Base-by-base conservation (phyloP, 305 asterid species). In the Salvia sclarea region DNA sequence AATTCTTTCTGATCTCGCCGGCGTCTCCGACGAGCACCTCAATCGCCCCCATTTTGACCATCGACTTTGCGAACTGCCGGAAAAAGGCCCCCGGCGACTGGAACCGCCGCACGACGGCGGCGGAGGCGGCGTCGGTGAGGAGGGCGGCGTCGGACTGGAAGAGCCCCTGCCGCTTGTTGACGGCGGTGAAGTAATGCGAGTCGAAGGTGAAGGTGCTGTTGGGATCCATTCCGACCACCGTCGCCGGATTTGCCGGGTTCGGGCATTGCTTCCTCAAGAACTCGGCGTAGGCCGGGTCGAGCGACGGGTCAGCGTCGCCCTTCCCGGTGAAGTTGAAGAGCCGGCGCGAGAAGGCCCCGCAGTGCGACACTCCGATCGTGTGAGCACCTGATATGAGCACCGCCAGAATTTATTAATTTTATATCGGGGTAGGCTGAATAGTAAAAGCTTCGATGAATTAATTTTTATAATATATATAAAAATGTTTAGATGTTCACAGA, bases 121-220 rank as follows among this genome's bases (percentile, higher is more conserved):
- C 72, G 2, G 85, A 61, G 0, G 38, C 18, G 0, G 24, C 18
- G 73, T 88, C 58, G 0, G 69, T 76, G 10, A 88, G 79, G 6
- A 88, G 86, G 4, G 87, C 83, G 0, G 92, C 90, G 60, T 85
- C 92, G 0, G 92, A 82, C 61, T 74, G 84, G 74, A 88, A 84
- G 8, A 88, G 79, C 2, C 95, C 88, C 68, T 69, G 70, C 0
- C 75, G 62, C 57, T 68, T 75, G 9, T 66, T 68, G 1, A 88
- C 71, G 31, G 76, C 70, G 33, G 55, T 16, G 74, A 70, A 88
- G 74, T 88, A 84, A 68, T 64, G 59, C 38, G 68, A 22, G 76
- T 81, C 92, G 71, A 88, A 86, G 0, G 77, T 47, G 13, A 58
- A 61, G 31, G 77, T 40, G 73, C 84, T 85, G 68, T 55, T 37